Percentiles rank a stretch among this genome's conserved stretches.
Evolutionary conservation across 805 yeast genomes (phyloP).

Genomic region (Yamadazyma paraphyllophila): DNA sequence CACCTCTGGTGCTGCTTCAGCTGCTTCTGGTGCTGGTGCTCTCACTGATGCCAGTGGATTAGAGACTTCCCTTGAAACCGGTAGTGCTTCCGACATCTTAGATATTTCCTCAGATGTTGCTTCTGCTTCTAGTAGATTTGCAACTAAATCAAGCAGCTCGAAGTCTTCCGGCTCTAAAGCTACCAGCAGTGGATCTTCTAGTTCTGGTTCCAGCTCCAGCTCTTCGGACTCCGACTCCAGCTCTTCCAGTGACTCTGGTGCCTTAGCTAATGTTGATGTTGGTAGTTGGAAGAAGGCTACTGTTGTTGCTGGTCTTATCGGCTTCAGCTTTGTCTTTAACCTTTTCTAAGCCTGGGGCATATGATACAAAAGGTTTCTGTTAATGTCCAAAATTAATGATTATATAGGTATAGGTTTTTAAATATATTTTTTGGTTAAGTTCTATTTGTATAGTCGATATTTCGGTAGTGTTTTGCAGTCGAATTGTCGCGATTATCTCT

Average conservation of each 20-base stretch:
- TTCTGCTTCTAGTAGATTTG: slow-evolving; percentile 6
- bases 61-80: slow-evolving; percentile 17
- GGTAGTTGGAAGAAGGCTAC: slow-evolving; percentile 38
- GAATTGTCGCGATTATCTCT: background rate
- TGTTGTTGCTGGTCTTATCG: slow-evolving; percentile 36
- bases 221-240: slow-evolving; percentile 12
- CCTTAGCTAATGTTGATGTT: slow-evolving; percentile 18
- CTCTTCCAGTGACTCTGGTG: slow-evolving; percentile 16
- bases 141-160: slow-evolving; percentile 5
- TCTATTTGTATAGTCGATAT: background rate
- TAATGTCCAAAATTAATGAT: background rate
- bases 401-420: background rate
- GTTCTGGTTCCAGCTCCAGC: slow-evolving; percentile 3
- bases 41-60: slow-evolving; percentile 10
- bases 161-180: too few relatives aligned
- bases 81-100: slow-evolving; percentile 8
- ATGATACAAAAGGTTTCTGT: background rate
- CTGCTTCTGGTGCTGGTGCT: slow-evolving; percentile 12
- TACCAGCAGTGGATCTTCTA: background rate
- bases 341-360: slow-evolving; percentile 2
- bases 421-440: background rate
- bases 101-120: slow-evolving; percentile 14
- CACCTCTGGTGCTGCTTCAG: slow-evolving; percentile 16
- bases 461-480: slow-evolving; percentile 4
- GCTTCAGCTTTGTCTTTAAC: slow-evolving; percentile 34